These are phyloP conservation scores for Alternaria sp. DNA, from an alignment of 2,329 filamentous ascomycete species.

Conservation along the genomic window DNA sequence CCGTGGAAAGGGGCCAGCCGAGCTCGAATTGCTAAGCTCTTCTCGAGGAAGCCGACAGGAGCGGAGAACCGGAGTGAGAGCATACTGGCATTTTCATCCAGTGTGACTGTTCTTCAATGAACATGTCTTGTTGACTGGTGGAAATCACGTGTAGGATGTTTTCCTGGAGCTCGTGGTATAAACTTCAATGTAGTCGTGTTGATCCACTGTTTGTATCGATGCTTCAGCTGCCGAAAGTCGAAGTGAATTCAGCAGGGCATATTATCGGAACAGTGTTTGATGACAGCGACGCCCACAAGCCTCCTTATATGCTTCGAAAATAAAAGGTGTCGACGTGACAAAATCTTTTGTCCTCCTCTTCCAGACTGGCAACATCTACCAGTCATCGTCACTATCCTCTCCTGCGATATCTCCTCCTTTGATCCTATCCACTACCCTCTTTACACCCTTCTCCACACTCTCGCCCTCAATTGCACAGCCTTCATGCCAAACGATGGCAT, in stretches of 20 bases:
- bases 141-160: not conserved
- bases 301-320: not conserved
- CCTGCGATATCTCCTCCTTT: slow-evolving; percentile 35
- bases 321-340: not conserved
- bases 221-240: not conserved
- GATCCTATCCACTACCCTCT: slow-evolving; percentile 35
- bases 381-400: slow-evolving; percentile 32
- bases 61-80: not conserved
- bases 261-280: not conserved
- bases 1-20: not conserved
- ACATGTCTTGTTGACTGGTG: not conserved
- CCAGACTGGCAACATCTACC: slow-evolving; percentile 7
- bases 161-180: not conserved
- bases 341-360: not conserved
- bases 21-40: not conserved
- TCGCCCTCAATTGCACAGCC: slow-evolving; percentile 33
- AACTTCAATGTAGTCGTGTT: not conserved
- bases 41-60: not conserved
- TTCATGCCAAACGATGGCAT: slow-evolving; percentile 36
- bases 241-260: not conserved
- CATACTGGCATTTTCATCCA: not conserved
- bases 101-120: not conserved
- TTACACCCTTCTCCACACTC: slow-evolving; percentile 33
- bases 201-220: not conserved
- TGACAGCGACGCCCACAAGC: not conserved